Evolutionary conservation across 2,329 filamentous ascomycete species (phyloP), one percentile per base, ranked within the genome.

Genomic region (Trichoderma sp.): DNA sequence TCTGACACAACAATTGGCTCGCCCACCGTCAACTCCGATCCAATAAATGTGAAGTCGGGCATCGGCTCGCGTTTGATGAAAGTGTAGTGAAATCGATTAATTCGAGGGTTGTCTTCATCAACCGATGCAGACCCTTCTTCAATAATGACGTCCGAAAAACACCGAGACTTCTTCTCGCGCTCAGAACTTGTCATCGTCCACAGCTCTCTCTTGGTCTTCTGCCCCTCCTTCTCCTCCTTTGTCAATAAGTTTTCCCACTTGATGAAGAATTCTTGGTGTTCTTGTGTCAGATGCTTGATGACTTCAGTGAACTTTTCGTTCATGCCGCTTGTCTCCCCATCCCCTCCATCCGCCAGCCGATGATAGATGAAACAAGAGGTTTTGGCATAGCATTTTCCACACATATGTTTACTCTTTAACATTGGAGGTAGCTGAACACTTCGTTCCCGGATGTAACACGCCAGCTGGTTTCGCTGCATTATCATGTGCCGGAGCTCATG

Each of bases 1-100:
- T 97, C 96, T 0, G 96, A 98, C 4, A 99, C 87, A n/a, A 99
- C 96, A 60, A 98, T 90, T 0, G 96, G 95, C 76, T 99, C 96
- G 52, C 95, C 95, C 30, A 92, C 85, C 1, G 85, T 88, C 34
- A 99, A 87, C 75, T 98, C 94, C 1, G 94, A 98, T 74, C 98
- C 95, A 1, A 93, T 82, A 75, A 99, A 99, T 0, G 93, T 97
- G 75, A 96, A 94, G 0, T 84, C 85, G 0, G 88, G 73, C 2
- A 81, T 75, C 0, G 85, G 78, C 28, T 85, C 85, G 68, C 89
- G 86, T 76, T 97, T 97, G 75, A 92, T 77, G 71, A 99, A 93
- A 0, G 87, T 91, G 80, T 99, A 99, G 63, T 87, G 88, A 76
- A 91, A 98, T 30, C 94, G 90, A 77, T 98, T 97, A 82, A 98